phyloP scores from a whole-genome alignment of 495 filamentous ascomycete genomes.

The Margaritispora aquatica region DNA sequence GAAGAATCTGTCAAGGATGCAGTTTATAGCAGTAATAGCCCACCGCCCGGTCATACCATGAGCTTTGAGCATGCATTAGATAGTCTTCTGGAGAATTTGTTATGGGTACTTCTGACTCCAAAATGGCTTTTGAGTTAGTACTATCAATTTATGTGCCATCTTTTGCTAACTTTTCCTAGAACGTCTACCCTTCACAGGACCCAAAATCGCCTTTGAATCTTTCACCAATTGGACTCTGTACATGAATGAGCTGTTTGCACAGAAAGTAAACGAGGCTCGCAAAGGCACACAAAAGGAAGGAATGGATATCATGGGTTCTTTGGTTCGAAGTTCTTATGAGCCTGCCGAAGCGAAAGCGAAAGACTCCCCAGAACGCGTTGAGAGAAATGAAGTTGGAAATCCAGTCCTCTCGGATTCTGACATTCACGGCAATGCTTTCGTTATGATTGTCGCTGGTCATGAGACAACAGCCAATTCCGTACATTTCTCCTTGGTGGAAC shows the following conservation, averaged over 20 bases:
- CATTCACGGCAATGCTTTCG: slow-evolving; percentile 66
- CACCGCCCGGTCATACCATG: slow-evolving; percentile 50
- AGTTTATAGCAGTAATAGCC: slow-evolving; percentile 31
- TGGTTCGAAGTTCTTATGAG: slow-evolving; percentile 41
- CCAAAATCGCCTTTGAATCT: slow-evolving; percentile 39
- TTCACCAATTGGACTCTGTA: slow-evolving; percentile 57
- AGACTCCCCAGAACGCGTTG: neutral
- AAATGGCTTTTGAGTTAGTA: slow-evolving; percentile 35
- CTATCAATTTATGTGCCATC: neutral
- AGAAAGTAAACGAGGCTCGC: slow-evolving; percentile 36
- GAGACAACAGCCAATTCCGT: slow-evolving; percentile 66
- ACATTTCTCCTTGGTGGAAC: slow-evolving; percentile 47
- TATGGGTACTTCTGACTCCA: slow-evolving; percentile 47
- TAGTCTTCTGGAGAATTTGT: slow-evolving; percentile 36
- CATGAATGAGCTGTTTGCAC: slow-evolving; percentile 54
- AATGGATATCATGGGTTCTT: slow-evolving; percentile 59
- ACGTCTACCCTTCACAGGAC: slow-evolving; percentile 43
- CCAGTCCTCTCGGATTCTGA: slow-evolving; percentile 30
- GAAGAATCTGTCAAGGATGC: slow-evolving; percentile 24
- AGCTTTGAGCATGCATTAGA: slow-evolving; percentile 36
- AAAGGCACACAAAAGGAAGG: slow-evolving; percentile 31
- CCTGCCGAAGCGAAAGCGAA: neutral
- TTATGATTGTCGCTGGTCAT: slow-evolving; percentile 67
- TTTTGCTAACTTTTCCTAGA: slow-evolving; percentile 18
- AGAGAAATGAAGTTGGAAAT: neutral